phyloP scores from a whole-genome alignment of 202 grass and related monocot genomes.

The Setaria italica region DNA sequence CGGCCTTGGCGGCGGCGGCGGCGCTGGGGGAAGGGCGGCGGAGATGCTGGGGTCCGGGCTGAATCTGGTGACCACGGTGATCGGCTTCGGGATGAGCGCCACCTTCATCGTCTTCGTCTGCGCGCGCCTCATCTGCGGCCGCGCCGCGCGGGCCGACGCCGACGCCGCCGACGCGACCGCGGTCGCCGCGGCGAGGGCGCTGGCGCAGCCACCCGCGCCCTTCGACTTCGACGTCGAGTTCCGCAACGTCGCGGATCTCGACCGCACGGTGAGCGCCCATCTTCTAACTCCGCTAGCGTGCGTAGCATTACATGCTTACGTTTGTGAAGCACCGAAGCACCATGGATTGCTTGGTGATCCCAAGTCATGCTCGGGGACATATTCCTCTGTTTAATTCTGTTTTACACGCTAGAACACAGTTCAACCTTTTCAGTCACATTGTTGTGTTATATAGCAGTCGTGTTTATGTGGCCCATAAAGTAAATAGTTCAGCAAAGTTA shows the following conservation, averaged over 20 bases:
- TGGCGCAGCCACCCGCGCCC: constrained; percentile 38
- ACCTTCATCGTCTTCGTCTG: constrained; percentile 98
- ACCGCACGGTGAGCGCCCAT: constrained; percentile 55
- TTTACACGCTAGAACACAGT: neutral
- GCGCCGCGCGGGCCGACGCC: constrained; percentile 57
- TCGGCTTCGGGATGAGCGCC: constrained; percentile 97
- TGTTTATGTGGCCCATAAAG: neutral
- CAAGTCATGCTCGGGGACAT: neutral
- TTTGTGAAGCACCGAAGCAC: neutral
- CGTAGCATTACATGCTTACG: neutral
- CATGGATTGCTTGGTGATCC: neutral
- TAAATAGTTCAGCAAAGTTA: neutral
- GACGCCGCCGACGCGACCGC: constrained; percentile 31
- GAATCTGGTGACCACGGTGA: constrained; percentile 95
- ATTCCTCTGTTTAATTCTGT: neutral
- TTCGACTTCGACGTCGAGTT: constrained; percentile 85
- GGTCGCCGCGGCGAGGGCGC: constrained; percentile 25
- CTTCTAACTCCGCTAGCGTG: neutral
- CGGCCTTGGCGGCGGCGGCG: constrained; percentile 9
- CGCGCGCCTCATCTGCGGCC: constrained; percentile 86
- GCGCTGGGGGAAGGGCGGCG: constrained; percentile 51
- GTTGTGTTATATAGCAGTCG: neutral
- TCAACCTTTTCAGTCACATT: constrained; percentile 20
- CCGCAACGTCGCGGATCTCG: constrained; percentile 69
- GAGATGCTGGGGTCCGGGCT: constrained; percentile 83